Evolutionary conservation across 768 basidiomycete genomes (phyloP), one percentile per base, ranked within the genome.

Genomic region (Rhizopogon salebrosus): DNA sequence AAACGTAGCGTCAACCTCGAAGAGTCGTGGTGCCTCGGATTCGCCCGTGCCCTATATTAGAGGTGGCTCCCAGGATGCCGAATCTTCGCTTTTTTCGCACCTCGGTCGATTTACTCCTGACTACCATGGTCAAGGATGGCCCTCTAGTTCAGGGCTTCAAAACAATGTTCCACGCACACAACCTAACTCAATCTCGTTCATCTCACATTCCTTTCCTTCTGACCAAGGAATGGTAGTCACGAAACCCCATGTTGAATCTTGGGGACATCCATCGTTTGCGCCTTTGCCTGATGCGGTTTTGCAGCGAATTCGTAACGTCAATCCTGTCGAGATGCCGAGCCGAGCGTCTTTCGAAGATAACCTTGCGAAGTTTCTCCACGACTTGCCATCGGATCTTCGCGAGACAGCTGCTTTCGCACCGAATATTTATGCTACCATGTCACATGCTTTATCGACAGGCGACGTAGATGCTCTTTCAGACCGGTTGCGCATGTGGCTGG

Each of bases 351-450:
- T 82, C 54, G 79, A 85, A 39, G 76, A 75, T 38, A 63, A 67
- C 4, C 67, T 87, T 37, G 57, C 65, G 22, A 64, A 69, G 7
- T 84, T 87, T 64, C 58, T 83, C 39, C 67, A 68, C 48, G 73
- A 72, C 16, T 72, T 87, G 37, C 75, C 80, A 51, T 66, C 73
- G 16, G 79, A 82, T 45, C 66, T 87, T 40, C 75, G 75, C 41
- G 85, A 87, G 55, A 84, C 82, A 1, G 80, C 83, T 23, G 75
- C 77, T 11, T 77, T 87, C 56, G 59, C 74, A 3, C 73, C 77
- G 1, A 83, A 84, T 6, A 64, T 67, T 7, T 88, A 87, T 60
- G 72, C 76, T 6, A 72, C 74, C 35, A 59, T 85, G 29, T 76
- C 79, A 36, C 73, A 69, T 48, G 78, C 70, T 37, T 66, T 87